Evolutionary conservation across 2,329 filamentous ascomycete genomes (phyloP), one percentile per base, ranked within the genome.

Genomic region (Exophiala sp.): DNA sequence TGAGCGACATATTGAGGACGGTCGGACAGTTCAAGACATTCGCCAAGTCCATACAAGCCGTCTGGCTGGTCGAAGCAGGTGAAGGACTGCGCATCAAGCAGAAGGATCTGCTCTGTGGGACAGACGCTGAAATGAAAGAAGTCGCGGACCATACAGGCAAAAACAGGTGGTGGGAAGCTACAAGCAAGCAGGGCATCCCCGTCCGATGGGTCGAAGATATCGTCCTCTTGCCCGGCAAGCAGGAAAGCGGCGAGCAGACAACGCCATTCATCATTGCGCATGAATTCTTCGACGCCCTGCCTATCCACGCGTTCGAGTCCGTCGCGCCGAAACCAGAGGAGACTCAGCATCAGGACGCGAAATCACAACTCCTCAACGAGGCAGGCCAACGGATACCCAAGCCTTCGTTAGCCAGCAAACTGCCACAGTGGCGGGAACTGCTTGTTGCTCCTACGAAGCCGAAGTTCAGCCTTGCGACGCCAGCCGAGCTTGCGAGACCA

Each of bases 281-380:
- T 69, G 94, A 99, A 69, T 97, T 99, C 78, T 99, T 99, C 74
- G 94, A 99, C 64, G 94, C 94, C 2, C 84, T 99, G 0, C 94
- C 94, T 33, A 96, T 99, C 63, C 91, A 99, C 70, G 86, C 89
- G 57, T 99, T 99, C 69, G 87, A 97, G 70, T 87, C 89, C 11
- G 79, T 92, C 47, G 69, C 79, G 41, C 74, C 75, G 59, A 69
- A 74, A 11, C 69, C 74, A 35, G 66, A 78, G 53, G 58, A 78
- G 14, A 33, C 44, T 34, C 78, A n/a, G 74, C 74, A 35, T 76
- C 12, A 52, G 16, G 54, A 50, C 8, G 40, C 34, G 5, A 47
- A 44, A 16, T 78, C 46, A 73, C 71, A 64, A 75, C 73, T 8
- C 71, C 75, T 57, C 10, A 2, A 79, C 77, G 21, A 75, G 77